Conservation (phyloP, 202 grass and related monocot genomes). For the Digitaria exilis region DNA sequence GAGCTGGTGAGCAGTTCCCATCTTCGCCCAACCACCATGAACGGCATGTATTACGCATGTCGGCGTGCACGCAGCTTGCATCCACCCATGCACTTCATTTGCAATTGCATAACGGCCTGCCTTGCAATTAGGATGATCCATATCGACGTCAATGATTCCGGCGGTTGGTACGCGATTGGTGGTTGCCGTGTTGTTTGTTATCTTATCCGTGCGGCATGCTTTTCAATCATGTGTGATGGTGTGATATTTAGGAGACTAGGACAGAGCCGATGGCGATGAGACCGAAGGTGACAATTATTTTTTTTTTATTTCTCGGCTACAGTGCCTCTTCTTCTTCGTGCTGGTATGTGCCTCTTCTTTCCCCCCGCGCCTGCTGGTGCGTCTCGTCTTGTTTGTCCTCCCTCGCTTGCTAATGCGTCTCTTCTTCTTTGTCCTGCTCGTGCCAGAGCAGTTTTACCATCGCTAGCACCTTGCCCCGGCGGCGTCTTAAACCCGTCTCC, state of each 20-base stretch:
- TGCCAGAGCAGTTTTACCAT: too few species aligned
- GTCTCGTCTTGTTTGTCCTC: too few species aligned
- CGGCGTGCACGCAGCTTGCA: background rate
- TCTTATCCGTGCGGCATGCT: background rate
- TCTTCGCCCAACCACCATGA: constrained; percentile 39
- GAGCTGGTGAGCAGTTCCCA: constrained; percentile 39
- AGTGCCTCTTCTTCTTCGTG: too few species aligned
- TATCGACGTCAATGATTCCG: constrained; percentile 1
- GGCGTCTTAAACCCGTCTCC: too few species aligned
- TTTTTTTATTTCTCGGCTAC: too few species aligned
- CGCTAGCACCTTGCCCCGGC: too few species aligned
- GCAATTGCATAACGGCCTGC: constrained; percentile 6
- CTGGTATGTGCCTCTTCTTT: too few species aligned
- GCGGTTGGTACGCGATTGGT: background rate
- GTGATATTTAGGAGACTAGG: background rate
- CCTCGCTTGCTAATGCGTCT: too few species aligned
- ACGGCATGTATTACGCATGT: background rate
- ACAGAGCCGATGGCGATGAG: background rate
- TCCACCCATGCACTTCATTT: background rate
- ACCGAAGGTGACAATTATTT: background rate
- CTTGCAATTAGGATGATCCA: background rate
- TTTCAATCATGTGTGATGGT: background rate
- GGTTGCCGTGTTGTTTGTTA: background rate
- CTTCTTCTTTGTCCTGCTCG: too few species aligned
- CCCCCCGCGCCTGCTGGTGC: too few species aligned